Percentiles rank a stretch among this genome's conserved stretches.
phyloP scores from a whole-genome alignment of 345 rosid species.

The Aethionema arabicum region DNA sequence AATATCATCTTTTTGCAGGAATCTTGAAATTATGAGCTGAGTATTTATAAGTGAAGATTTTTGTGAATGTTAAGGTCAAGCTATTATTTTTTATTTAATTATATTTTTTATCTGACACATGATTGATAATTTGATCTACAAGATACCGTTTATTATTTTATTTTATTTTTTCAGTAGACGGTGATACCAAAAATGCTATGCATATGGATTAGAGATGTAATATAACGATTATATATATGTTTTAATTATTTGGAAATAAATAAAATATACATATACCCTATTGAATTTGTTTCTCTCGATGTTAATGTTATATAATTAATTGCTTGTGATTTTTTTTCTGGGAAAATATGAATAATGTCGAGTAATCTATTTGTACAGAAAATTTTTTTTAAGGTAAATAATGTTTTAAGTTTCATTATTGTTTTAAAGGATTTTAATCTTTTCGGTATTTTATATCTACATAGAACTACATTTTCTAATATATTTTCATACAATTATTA shows the following conservation, averaged over 20 bases:
- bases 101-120: constrained; percentile 24
- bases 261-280: background rate
- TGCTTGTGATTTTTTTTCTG: background rate
- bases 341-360: background rate
- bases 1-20: constrained; percentile 5
- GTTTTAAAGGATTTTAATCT: too few relatives aligned
- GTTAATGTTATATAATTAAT: background rate
- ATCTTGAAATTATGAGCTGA: constrained; percentile 8
- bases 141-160: constrained; percentile 30
- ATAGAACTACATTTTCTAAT: too few relatives aligned
- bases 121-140: constrained; percentile 26
- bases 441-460: too few relatives aligned
- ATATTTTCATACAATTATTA: too few relatives aligned
- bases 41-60: constrained; percentile 30
- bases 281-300: background rate
- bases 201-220: constrained; percentile 24
- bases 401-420: too few relatives aligned
- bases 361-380: too few relatives aligned
- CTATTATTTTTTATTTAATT: background rate
- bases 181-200: constrained; percentile 31
- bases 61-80: constrained; percentile 30
- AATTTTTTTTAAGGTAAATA: too few relatives aligned
- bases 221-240: constrained; percentile 9
- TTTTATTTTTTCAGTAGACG: constrained; percentile 8
- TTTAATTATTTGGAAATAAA: background rate